phyloP scores from a whole-genome alignment of 352 stramenopile genomes.

The Globisporangium takayamanum region DNA sequence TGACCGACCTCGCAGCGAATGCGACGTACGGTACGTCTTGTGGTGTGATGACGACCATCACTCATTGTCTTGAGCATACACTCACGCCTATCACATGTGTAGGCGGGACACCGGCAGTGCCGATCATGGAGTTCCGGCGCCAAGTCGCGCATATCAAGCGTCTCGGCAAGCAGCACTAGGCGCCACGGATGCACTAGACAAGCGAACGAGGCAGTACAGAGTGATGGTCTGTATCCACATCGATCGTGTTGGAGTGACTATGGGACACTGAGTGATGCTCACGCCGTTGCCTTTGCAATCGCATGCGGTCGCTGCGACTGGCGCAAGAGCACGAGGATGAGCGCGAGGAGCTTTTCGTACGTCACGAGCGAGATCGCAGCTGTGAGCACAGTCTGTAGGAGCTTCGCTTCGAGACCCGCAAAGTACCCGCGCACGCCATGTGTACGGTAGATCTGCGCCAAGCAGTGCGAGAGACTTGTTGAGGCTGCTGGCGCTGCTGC shows the following conservation, averaged over 20 bases:
- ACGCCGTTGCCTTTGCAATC: constrained; percentile 35
- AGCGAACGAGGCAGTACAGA: neutral
- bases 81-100: neutral
- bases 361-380: constrained; percentile 91
- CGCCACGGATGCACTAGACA: neutral
- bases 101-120: constrained; percentile 67
- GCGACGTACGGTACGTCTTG: constrained; percentile 44
- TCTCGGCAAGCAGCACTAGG: constrained; percentile 30
- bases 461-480: constrained; percentile 23
- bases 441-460: constrained; percentile 47
- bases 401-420: constrained; percentile 89
- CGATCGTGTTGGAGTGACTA: too few relatives aligned
- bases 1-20: constrained; percentile 53
- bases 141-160: constrained; percentile 54
- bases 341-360: constrained; percentile 88
- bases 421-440: constrained; percentile 83
- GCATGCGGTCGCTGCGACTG: constrained; percentile 16
- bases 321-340: constrained; percentile 51
- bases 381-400: constrained; percentile 92
- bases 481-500: neutral
- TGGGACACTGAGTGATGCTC: neutral
- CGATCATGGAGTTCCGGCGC: constrained; percentile 74
- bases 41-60: neutral
- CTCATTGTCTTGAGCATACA: neutral
- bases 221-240: neutral